These are phyloP conservation scores for Stagonosporopsis cucurbitacearum DNA, from an alignment of 2,329 filamentous ascomycete genomes.

Conservation along the genomic window DNA sequence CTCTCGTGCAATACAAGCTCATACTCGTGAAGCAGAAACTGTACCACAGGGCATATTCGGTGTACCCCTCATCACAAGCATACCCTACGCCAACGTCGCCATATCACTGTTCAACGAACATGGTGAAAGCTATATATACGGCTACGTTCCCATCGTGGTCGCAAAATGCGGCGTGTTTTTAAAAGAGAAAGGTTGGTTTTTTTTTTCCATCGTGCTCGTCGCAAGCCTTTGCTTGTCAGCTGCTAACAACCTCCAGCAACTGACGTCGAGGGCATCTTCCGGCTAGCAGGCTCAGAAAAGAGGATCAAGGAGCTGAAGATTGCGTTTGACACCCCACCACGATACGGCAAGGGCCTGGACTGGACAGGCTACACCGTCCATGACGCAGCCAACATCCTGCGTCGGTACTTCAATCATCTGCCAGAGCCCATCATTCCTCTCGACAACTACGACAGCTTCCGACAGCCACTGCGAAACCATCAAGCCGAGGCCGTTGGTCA, in stretches of 20 bases:
- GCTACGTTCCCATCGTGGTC: constrained; percentile 97
- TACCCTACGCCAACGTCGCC: constrained; percentile 96
- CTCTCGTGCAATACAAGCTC: constrained; percentile 20
- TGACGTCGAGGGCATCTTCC: constrained; percentile 94
- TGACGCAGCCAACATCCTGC: constrained; percentile 94
- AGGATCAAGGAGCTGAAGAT: constrained; percentile 95
- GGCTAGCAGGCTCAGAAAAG: constrained; percentile 93
- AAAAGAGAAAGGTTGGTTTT: constrained; percentile 85
- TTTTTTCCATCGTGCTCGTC: no score
- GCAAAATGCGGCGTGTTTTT: constrained; percentile 97
- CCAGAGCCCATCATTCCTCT: constrained; percentile 96
- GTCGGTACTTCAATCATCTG: constrained; percentile 93
- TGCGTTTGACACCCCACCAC: constrained; percentile 84
- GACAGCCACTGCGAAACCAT: constrained; percentile 77
- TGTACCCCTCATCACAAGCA: constrained; percentile 89
- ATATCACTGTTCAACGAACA: constrained; percentile 94
- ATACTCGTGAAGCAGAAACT: constrained; percentile 42
- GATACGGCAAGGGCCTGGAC: constrained; percentile 94
- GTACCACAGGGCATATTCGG: constrained; percentile 85
- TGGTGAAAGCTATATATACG: constrained; percentile 95
- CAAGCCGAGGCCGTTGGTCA: constrained; percentile 74
- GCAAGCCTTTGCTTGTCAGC: constrained; percentile 21
- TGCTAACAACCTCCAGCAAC: constrained; percentile 68
- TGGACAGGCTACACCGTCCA: constrained; percentile 99
- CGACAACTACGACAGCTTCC: constrained; percentile 89